Evolutionary conservation across 2,329 filamentous ascomycete species (phyloP).

Genomic region (Xylariomycetidae sp.): DNA sequence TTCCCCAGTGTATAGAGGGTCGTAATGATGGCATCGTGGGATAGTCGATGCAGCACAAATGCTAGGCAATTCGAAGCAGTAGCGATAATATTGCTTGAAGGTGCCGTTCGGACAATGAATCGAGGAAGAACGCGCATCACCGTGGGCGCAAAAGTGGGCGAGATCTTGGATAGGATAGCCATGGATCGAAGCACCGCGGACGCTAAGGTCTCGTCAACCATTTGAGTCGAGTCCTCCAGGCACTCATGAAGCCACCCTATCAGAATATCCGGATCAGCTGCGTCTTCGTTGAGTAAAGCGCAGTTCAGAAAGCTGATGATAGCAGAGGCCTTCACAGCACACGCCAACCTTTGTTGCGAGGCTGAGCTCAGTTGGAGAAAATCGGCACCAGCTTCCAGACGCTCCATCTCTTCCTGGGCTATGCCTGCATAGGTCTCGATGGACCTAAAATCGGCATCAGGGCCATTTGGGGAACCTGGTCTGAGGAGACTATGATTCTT

Average conservation of each 20-base stretch:
- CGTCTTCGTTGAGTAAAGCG: slow-evolving; percentile 73
- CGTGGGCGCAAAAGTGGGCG: slow-evolving; percentile 66
- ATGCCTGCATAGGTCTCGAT: slow-evolving; percentile 65
- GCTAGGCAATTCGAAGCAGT: slow-evolving; percentile 83
- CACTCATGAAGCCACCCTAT: slow-evolving; percentile 83
- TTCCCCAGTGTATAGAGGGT: slow-evolving; percentile 97
- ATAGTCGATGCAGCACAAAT: slow-evolving; percentile 73
- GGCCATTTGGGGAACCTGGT: slow-evolving; percentile 34
- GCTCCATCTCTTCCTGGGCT: slow-evolving; percentile 75
- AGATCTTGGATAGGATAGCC: slow-evolving; percentile 73
- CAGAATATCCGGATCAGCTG: slow-evolving; percentile 72
- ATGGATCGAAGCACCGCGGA: slow-evolving; percentile 75
- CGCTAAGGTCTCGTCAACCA: slow-evolving; percentile 74
- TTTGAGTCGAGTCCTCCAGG: slow-evolving; percentile 73
- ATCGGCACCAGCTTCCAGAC: slow-evolving; percentile 84
- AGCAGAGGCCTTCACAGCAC: slow-evolving; percentile 77
- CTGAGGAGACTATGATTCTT: slow-evolving; percentile 44
- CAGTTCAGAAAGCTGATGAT: slow-evolving; percentile 84
- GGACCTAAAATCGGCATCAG: slow-evolving; percentile 50
- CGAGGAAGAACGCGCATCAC: slow-evolving; percentile 77
- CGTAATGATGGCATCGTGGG: slow-evolving; percentile 89
- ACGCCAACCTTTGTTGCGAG: slow-evolving; percentile 82
- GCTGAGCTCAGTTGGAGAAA: slow-evolving; percentile 81
- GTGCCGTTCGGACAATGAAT: slow-evolving; percentile 80
- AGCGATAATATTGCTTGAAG: slow-evolving; percentile 62